Evolutionary conservation across 129 eudicot species (phyloP).

Genomic region (Flaveria linearis): DNA sequence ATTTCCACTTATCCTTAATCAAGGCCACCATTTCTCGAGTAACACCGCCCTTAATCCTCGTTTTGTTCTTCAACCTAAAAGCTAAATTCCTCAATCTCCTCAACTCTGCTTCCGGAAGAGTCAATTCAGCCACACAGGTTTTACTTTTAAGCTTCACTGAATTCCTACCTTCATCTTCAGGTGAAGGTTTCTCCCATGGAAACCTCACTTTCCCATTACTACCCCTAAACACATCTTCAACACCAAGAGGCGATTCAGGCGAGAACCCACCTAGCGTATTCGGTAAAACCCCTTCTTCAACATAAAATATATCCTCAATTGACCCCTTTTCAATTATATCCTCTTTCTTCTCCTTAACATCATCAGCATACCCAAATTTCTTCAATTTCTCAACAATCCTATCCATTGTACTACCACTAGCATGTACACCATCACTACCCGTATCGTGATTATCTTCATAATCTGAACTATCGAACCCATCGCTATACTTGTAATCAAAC

Average conservation of each 20-base stretch:
- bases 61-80: slow-evolving; percentile 59
- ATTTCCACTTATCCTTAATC: slow-evolving; percentile 77
- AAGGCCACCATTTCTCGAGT: slow-evolving; percentile 71
- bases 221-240: slow-evolving; percentile 49
- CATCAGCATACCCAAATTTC: slow-evolving; percentile 78
- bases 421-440: slow-evolving; percentile 38
- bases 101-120: slow-evolving; percentile 77
- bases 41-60: slow-evolving; percentile 77
- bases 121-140: slow-evolving; percentile 77
- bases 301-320: slow-evolving; percentile 79
- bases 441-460: slow-evolving; percentile 32
- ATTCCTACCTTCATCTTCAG: slow-evolving; percentile 36
- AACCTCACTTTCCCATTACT: slow-evolving; percentile 60
- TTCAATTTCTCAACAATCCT: slow-evolving; percentile 79
- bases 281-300: slow-evolving; percentile 87
- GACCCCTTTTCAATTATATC: slow-evolving; percentile 79
- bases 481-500: slow-evolving; percentile 46
- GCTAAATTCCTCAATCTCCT: slow-evolving; percentile 69
- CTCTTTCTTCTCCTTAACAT: slow-evolving; percentile 30
- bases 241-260: slow-evolving; percentile 55
- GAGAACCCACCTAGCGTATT: slow-evolving; percentile 90
- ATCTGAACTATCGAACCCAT: slow-evolving; percentile 40
- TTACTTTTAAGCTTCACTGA: slow-evolving; percentile 61
- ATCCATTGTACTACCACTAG: slow-evolving; percentile 80
- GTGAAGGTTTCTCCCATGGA: slow-evolving; percentile 81